Conservation (phyloP, 495 filamentous ascomycete genomes). For the Aspergillus sclerotiicarbonarius region DNA sequence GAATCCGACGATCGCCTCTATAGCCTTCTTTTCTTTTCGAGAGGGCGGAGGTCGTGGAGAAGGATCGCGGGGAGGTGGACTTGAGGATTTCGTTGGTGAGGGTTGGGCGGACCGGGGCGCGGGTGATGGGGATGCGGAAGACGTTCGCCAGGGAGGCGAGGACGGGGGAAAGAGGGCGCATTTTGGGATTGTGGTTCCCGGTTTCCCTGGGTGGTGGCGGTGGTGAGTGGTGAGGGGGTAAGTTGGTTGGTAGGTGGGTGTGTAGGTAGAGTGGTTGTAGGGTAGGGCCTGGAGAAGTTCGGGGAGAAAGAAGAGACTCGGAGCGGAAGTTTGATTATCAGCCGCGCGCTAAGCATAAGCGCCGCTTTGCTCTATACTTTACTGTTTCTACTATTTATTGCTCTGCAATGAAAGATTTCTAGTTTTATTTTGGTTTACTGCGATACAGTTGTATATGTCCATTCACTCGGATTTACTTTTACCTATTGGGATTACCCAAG, state of each 20-base stretch:
- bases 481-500: background rate
- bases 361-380: background rate
- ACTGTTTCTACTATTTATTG: too few relatives aligned
- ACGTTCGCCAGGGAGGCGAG: slow-evolving; percentile 47
- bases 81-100: slow-evolving; percentile 29
- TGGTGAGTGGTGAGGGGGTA: slow-evolving; percentile 14
- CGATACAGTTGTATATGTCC: background rate
- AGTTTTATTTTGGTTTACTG: background rate
- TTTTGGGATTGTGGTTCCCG: slow-evolving; percentile 30
- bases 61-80: slow-evolving; percentile 23
- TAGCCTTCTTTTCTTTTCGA: slow-evolving; percentile 32
- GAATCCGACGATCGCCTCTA: slow-evolving; percentile 43
- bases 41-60: slow-evolving; percentile 44
- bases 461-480: background rate
- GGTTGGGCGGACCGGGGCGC: slow-evolving; percentile 30
- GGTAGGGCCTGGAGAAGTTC: slow-evolving; percentile 9
- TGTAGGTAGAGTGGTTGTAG: background rate
- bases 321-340: background rate
- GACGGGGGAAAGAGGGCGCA: slow-evolving; percentile 40
- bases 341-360: slow-evolving; percentile 5
- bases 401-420: too few relatives aligned
- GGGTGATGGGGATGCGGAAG: slow-evolving; percentile 41
- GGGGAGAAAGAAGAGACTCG: slow-evolving; percentile 24
- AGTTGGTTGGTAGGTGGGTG: background rate
- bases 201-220: too few relatives aligned